Evolutionary conservation across 176 grass and related monocot genomes (phyloP).

Genomic region (Musa beccarii): DNA sequence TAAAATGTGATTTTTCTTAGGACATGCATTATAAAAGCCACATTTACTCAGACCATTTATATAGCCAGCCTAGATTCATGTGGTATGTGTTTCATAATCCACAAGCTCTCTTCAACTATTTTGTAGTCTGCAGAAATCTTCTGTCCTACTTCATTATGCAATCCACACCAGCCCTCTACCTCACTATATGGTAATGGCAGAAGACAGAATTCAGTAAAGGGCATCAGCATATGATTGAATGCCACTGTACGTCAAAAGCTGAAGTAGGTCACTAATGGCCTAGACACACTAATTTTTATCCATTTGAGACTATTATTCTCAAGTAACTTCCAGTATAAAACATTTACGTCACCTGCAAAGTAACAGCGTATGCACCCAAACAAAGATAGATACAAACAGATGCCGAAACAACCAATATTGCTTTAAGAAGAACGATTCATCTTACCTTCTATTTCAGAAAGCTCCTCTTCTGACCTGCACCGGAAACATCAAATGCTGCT

Average conservation of each 20-base stretch:
- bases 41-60: too few relatives aligned
- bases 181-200: too few relatives aligned
- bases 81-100: too few relatives aligned
- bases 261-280: background rate
- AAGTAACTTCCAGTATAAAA: background rate
- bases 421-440: background rate
- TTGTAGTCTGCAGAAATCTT: too few relatives aligned
- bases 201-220: background rate
- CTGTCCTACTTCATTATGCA: too few relatives aligned
- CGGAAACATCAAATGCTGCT: conserved; percentile 53
- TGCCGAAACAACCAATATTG: background rate
- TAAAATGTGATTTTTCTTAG: too few relatives aligned
- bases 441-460: conserved; percentile 81
- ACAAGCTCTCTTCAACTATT: too few relatives aligned
- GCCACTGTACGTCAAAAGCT: background rate
- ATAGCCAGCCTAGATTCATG: too few relatives aligned
- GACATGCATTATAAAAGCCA: too few relatives aligned
- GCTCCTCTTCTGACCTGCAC: conserved; percentile 98
- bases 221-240: background rate
- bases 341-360: background rate
- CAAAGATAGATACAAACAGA: background rate
- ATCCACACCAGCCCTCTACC: too few relatives aligned
- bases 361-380: background rate
- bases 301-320: background rate
- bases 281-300: background rate